Base-by-base conservation (phyloP, 2,329 filamentous ascomycete genomes). In the Hypoxylon sp. region DNA sequence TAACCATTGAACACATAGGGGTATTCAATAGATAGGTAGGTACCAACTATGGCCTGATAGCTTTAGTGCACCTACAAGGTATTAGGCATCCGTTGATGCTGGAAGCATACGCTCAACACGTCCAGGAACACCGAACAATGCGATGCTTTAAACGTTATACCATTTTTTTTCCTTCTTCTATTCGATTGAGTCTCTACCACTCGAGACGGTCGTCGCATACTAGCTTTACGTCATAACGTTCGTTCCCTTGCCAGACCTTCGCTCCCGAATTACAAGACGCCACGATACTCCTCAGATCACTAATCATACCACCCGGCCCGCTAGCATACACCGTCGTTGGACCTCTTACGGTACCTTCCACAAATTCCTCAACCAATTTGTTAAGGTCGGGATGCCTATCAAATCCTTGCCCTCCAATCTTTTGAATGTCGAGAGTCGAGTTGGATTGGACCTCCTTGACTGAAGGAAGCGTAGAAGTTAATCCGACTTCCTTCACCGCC, bases 121-220 rank as follows among this genome's bases (percentile, higher is more conserved):
- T 19, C n/a, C 6, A 41, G 38, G 38, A 19, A 19, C 5, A 10
- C 38, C 38, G 3, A 1, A 17, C n/a, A 9, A 10, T 41, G 3
- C 5, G n/a, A 17, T 14, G 38, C 4, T 55, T 58, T 52, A 38
- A 34, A 41, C 21, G 52, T 66, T 49, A 52, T 59, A 48, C 32
- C 48, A 38, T 55, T 45, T 60, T 59, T 60, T 30, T 23, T 62
- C 46, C n/a, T 19, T 62, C 60, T 62, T 60, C 7, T 50, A 58
- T 36, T 30, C 23, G 14, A 53, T 11, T 28, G 10, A 14, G 10
- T 10, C n/a, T 65, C 13, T 69, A 85, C 79, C 82, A 83, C 75
- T 87, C 86, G 65, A 90, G 76, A 46, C 89, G 82, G 78, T 90
- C 87, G 76, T 91, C 89, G 74, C 86, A 88, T 30, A 87, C 78